Base-by-base conservation (phyloP, 2,329 filamentous ascomycete genomes). In the Neoascochyta sp. region DNA sequence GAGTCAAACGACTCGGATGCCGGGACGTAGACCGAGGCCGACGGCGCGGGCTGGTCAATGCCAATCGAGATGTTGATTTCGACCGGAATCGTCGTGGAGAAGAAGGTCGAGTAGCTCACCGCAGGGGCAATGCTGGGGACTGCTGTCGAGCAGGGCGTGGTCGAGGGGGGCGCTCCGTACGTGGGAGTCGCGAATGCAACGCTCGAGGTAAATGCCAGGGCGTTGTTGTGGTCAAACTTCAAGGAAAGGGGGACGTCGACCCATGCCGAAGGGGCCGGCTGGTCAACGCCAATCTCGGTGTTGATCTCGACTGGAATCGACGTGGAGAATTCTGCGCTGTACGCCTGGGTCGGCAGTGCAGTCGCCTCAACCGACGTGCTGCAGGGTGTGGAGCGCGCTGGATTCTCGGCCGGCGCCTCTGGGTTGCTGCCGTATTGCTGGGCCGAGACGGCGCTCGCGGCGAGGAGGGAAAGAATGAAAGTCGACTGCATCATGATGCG, bases 381-480 rank as follows among this genome's bases (percentile, higher is more conserved):
- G 59, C 79, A 79, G 18, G 64, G 60, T 39, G 61, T 60, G 16
- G 66, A 62, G n/a, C 80, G 65, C 16, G 66, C 60, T 27, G 77
- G 51, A 28, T 60, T 54, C 41, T 67, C 64, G 29, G 64, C 57
- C 27, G 65, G 56, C 24, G 60, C 67, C 41, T 64, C 53, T 11
- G 70, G 52, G 49, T 54, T 58, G 27, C 65, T 64, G 38, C 74
- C 57, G 14, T 60, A 54, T 24, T 65, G 63, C 16, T 54, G 55
- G 17, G 52, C 62, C 29, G 59, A 47, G 36, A 46, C 57, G 38
- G 51, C 53, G 39, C 56, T 52, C 36, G 57, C 43, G n/a, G n/a
- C n/a, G 22, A 60, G 47, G 32, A 57, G 41, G 26, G 55, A 54
- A 45, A 62, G 36, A 57, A 53, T 30, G 45, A 56, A 50, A 36